Conservation (phyloP, 2,329 filamentous ascomycete genomes). For the Diplodia scrobiculata region DNA sequence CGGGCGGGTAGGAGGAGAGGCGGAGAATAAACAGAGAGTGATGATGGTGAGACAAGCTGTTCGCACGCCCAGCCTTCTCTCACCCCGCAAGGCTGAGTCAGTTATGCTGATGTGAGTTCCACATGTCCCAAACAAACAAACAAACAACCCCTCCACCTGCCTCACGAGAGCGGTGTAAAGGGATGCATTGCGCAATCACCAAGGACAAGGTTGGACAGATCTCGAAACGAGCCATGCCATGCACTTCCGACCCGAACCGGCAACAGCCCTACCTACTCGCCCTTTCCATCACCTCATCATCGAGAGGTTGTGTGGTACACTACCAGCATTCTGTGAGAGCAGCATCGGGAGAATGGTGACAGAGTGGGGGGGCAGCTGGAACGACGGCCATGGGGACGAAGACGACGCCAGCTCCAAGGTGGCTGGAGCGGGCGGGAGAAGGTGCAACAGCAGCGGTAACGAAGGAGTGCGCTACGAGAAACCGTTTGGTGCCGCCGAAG, state of each 20-base stretch:
- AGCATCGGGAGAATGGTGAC: no score
- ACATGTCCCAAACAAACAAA: neutral
- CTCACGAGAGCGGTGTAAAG: neutral
- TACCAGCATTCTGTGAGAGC: no score
- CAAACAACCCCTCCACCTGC: neutral
- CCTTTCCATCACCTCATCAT: neutral
- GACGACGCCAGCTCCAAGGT: neutral
- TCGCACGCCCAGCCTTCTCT: neutral
- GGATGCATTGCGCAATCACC: neutral
- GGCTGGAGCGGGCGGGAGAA: conserved; percentile 3
- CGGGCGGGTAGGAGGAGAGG: neutral
- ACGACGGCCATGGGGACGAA: neutral
- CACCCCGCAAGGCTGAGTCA: neutral
- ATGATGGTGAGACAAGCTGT: neutral
- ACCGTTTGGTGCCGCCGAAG: neutral
- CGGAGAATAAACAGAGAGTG: neutral
- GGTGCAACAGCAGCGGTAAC: neutral
- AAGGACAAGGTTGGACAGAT: neutral
- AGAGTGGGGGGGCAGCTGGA: no score
- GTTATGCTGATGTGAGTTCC: neutral
- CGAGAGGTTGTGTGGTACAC: no score
- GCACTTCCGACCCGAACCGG: neutral
- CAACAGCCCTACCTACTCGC: neutral
- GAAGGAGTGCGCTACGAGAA: conserved; percentile 1
- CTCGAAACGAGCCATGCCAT: neutral